Conservation (phyloP, 208 protist species). For the Leishmania mexicana region DNA sequence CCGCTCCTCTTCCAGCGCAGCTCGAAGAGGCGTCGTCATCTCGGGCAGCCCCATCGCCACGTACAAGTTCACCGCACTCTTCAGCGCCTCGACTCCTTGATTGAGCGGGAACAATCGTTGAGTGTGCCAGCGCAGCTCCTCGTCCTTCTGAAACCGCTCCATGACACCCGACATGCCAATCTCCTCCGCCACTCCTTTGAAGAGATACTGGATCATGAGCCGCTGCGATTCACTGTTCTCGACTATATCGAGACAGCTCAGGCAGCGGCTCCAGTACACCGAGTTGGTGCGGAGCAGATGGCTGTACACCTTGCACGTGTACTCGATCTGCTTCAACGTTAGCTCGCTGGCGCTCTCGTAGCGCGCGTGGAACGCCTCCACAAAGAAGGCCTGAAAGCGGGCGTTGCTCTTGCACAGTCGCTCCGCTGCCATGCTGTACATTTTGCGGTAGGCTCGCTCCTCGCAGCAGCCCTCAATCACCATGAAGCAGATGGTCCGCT, state of each 20-base stretch:
- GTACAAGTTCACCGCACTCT: constrained; percentile 68
- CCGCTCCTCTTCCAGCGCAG: constrained; percentile 46
- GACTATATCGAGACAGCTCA: constrained; percentile 70
- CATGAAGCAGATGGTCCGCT: constrained; percentile 94
- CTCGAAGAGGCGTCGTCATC: constrained; percentile 48
- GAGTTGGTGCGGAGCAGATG: constrained; percentile 96
- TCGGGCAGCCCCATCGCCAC: constrained; percentile 74
- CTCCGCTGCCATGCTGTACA: constrained; percentile 96
- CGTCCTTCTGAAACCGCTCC: constrained; percentile 51
- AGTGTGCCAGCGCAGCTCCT: constrained; percentile 54
- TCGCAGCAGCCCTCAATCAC: constrained; percentile 98
- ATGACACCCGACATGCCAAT: constrained; percentile 58
- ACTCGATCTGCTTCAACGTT: constrained; percentile 98
- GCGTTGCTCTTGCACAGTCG: constrained; percentile 95
- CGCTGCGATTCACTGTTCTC: constrained; percentile 80
- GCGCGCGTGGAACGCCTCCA: constrained; percentile 85
- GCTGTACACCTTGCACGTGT: constrained; percentile 97
- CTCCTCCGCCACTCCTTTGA: constrained; percentile 65
- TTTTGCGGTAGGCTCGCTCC: constrained; percentile 95
- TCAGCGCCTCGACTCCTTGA: constrained; percentile 36
- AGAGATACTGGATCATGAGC: constrained; percentile 79
- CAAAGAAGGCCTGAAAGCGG: constrained; percentile 89
- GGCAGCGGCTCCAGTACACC: constrained; percentile 92
- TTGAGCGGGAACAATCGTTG: constrained; percentile 62
- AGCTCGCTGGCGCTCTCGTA: constrained; percentile 94